Evolutionary conservation across 257 asterid species (phyloP).

Genomic region (Nicotiana noctiflora): DNA sequence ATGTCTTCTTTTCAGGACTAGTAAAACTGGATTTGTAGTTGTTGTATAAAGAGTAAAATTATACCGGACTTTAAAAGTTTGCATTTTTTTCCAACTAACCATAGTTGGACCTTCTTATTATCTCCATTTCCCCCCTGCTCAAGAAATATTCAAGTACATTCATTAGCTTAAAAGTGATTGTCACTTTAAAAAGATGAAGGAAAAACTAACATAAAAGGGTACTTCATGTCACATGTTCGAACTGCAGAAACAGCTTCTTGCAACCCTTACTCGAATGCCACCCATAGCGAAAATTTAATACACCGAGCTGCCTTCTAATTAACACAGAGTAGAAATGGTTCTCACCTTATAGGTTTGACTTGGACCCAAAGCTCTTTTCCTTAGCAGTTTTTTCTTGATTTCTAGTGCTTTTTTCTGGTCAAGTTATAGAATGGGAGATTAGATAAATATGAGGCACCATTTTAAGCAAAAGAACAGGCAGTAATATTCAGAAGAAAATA

Average conservation of each 20-base stretch:
- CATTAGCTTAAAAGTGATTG: background rate
- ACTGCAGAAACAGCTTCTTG: too few species aligned
- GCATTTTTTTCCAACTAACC: conserved; percentile 17
- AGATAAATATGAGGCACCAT: background rate
- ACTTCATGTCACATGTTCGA: too few species aligned
- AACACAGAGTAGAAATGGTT: background rate
- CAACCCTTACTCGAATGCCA: too few species aligned
- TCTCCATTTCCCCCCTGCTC: conserved; percentile 14
- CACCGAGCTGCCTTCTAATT: too few species aligned
- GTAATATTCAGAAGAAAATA: background rate
- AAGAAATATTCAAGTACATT: background rate
- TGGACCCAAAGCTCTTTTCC: background rate
- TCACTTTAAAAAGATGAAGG: too few species aligned
- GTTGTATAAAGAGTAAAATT: too few species aligned
- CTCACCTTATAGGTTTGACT: background rate
- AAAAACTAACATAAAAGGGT: too few species aligned
- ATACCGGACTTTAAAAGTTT: too few species aligned
- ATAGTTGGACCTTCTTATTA: background rate
- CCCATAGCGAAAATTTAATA: too few species aligned
- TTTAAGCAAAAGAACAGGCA: background rate
- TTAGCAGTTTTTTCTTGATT: conserved; percentile 9
- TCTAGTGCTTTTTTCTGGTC: conserved; percentile 4
- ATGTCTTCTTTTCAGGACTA: conserved; percentile 22
- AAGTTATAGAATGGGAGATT: background rate
- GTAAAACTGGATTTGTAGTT: too few species aligned